phyloP scores from a whole-genome alignment of 2,329 filamentous ascomycete species.

The Catunica adiposa region DNA sequence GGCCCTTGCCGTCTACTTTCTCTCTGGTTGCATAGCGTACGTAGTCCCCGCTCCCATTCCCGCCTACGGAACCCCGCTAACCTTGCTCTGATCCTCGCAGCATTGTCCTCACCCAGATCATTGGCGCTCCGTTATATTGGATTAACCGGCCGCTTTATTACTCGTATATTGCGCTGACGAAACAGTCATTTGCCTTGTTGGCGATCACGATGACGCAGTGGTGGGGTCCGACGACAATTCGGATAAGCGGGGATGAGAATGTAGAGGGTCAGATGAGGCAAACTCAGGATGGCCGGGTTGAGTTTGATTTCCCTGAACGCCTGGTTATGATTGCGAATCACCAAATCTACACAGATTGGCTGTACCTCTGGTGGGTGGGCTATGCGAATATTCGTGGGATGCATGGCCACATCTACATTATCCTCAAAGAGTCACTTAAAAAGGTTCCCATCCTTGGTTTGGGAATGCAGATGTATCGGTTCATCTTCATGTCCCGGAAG shows the following conservation, averaged over 20 bases:
- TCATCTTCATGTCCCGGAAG: conserved; percentile 83
- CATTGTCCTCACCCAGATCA: conserved; percentile 53
- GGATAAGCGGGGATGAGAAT: conserved; percentile 68
- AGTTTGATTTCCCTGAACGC: conserved; percentile 67
- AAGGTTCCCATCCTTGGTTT: conserved; percentile 64
- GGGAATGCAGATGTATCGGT: conserved; percentile 73
- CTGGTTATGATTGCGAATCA: conserved; percentile 78
- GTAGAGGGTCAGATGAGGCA: conserved; percentile 59
- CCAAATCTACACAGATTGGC: conserved; percentile 83
- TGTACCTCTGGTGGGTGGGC: conserved; percentile 88
- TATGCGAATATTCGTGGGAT: conserved; percentile 60
- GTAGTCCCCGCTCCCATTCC: conserved; percentile 16
- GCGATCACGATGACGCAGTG: conserved; percentile 68
- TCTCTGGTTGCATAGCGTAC: conserved; percentile 32
- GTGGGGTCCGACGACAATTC: conserved; percentile 71
- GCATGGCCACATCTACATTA: conserved; percentile 80
- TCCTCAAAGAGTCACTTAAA: conserved; percentile 74
- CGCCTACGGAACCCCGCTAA: neutral
- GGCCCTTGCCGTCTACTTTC: conserved; percentile 37
- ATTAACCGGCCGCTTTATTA: conserved; percentile 66
- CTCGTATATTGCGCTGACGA: conserved; percentile 74
- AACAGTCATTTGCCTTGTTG: conserved; percentile 64
- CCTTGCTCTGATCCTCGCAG: conserved; percentile 22
- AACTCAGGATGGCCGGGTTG: conserved; percentile 53
- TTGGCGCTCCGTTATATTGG: conserved; percentile 61